These are phyloP conservation scores for Geranomyces variabilis DNA, from an alignment of 192 early-diverging fungal species.

Conservation along the genomic window DNA sequence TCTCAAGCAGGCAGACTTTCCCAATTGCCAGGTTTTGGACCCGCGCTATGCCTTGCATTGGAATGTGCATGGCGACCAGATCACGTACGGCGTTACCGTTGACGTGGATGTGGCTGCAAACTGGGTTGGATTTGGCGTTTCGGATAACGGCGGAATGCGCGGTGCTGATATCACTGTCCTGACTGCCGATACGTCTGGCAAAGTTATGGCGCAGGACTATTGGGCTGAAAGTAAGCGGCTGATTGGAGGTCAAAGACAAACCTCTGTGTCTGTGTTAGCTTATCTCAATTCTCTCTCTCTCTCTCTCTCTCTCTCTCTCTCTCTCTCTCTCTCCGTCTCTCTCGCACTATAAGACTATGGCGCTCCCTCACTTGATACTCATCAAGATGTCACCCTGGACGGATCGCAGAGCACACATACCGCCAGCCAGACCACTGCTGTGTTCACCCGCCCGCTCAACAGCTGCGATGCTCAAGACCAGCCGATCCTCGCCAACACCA, in stretches of 20 bases:
- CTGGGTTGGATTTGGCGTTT: constrained; percentile 19
- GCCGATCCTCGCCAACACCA: background rate
- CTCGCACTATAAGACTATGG: too few species aligned
- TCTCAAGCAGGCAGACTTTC: background rate
- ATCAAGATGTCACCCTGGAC: background rate
- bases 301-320: too few species aligned
- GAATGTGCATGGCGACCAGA: background rate
- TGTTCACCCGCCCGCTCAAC: background rate
- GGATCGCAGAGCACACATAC: background rate
- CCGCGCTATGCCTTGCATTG: constrained; percentile 16
- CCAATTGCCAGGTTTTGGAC: constrained; percentile 11
- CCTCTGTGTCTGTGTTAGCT: too few species aligned
- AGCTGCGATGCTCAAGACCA: constrained; percentile 14
- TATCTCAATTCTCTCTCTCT: too few species aligned
- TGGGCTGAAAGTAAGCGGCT: too few species aligned
- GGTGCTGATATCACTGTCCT: constrained; percentile 12
- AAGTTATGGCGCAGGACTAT: too few species aligned
- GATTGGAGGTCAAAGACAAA: too few species aligned
- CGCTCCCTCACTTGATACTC: too few species aligned
- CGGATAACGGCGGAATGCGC: constrained; percentile 19
- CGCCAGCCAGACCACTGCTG: background rate
- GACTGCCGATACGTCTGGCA: background rate
- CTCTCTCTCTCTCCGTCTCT: too few species aligned
- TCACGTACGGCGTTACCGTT: constrained; percentile 5
- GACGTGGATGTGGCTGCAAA: background rate